Percentiles rank a stretch among this genome's conserved stretches.
phyloP scores from a whole-genome alignment of 2,329 filamentous ascomycete species.

The Aspergillus transmontanensis region DNA sequence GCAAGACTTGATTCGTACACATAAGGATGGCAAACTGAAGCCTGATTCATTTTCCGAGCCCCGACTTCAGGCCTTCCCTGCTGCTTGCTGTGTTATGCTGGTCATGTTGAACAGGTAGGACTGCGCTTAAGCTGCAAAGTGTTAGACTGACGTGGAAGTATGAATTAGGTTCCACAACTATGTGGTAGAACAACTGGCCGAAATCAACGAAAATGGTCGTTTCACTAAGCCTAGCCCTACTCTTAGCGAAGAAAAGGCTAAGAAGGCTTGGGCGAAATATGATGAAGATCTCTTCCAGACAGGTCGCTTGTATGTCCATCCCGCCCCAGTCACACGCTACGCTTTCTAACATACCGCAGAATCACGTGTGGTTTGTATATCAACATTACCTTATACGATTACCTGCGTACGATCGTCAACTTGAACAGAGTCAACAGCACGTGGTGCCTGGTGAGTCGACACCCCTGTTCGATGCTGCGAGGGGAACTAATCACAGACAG shows the following conservation, averaged over 20 bases:
- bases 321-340: too few species aligned
- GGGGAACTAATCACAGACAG: constrained; percentile 17
- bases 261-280: constrained; percentile 64
- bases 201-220: constrained; percentile 81
- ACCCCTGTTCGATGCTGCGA: background rate
- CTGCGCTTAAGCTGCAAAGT: background rate
- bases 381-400: constrained; percentile 77
- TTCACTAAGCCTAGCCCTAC: constrained; percentile 67
- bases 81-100: constrained; percentile 70
- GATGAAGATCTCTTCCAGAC: constrained; percentile 82
- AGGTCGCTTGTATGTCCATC: constrained; percentile 57
- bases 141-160: background rate
- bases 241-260: constrained; percentile 53
- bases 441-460: constrained; percentile 64
- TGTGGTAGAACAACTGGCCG: constrained; percentile 73
- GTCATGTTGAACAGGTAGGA: constrained; percentile 65
- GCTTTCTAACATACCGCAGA: constrained; percentile 26
- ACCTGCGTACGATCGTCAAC: constrained; percentile 76
- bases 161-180: constrained; percentile 74
- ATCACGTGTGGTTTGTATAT: constrained; percentile 75
- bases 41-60: constrained; percentile 72
- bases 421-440: constrained; percentile 71
- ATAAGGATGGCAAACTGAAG: constrained; percentile 72
- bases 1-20: constrained; percentile 58
- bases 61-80: constrained; percentile 69